A percentile compares a stretch with the other conserved stretches of the same genome.
These are phyloP conservation scores for Hanseniaspora osmophila DNA, from an alignment of 805 yeast species.

Conservation along the genomic window DNA sequence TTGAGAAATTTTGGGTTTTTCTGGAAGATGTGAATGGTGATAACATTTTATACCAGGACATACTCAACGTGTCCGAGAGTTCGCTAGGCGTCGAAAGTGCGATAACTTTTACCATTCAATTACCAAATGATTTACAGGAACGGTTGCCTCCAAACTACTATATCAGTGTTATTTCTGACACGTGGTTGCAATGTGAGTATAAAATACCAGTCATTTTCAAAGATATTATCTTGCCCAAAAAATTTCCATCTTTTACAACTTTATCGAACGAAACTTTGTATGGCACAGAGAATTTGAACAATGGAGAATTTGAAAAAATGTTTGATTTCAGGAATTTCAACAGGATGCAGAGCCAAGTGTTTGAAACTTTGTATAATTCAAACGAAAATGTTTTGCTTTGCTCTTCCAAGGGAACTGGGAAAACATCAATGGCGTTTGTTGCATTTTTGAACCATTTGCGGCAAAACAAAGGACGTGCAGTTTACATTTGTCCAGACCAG, in stretches of 20 bases:
- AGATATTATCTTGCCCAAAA: constrained; percentile 16
- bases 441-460: constrained; percentile 64
- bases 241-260: constrained; percentile 17
- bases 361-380: constrained; percentile 41
- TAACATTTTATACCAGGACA: constrained; percentile 44
- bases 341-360: constrained; percentile 58
- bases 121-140: constrained; percentile 13
- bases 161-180: constrained; percentile 59
- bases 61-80: constrained; percentile 35
- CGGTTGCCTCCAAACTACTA: constrained; percentile 57
- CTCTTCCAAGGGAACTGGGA: constrained; percentile 63
- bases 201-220: constrained; percentile 39
- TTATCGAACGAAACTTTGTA: constrained; percentile 25
- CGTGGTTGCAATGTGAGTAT: constrained; percentile 69
- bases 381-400: constrained; percentile 55
- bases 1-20: constrained; percentile 52
- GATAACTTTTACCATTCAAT: constrained; percentile 47
- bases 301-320: constrained; percentile 31
- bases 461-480: constrained; percentile 50
- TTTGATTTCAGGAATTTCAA: constrained; percentile 47
- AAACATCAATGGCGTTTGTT: constrained; percentile 55
- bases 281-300: constrained; percentile 34
- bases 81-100: constrained; percentile 40
- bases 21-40: constrained; percentile 83
- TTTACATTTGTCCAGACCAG: constrained; percentile 57